Evolutionary conservation across 495 filamentous ascomycete species (phyloP).

Genomic region (Xylaria scruposa): DNA sequence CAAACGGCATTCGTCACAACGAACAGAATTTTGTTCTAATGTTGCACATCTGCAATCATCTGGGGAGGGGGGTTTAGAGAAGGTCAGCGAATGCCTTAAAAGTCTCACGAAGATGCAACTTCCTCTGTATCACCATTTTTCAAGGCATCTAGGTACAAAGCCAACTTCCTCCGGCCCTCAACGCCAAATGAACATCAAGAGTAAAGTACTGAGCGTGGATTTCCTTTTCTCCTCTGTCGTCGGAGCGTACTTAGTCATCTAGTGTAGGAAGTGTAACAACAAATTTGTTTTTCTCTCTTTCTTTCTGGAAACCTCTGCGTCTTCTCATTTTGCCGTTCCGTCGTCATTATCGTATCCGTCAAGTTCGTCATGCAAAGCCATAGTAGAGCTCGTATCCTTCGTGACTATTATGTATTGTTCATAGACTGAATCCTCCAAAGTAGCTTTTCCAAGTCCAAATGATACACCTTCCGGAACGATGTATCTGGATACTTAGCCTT

Average conservation of each 20-base stretch:
- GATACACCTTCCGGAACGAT: background rate
- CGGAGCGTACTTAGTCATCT: background rate
- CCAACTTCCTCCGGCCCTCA: background rate
- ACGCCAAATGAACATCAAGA: background rate
- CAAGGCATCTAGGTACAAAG: background rate
- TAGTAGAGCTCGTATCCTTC: conserved; percentile 5
- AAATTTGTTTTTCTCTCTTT: background rate
- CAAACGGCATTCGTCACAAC: background rate
- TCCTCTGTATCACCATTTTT: background rate
- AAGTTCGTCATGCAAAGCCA: conserved; percentile 11
- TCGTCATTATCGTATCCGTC: conserved; percentile 21
- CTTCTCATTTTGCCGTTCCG: conserved; percentile 1
- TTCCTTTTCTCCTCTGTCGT: background rate
- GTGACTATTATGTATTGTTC: background rate
- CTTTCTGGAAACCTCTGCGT: background rate
- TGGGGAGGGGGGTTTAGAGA: background rate
- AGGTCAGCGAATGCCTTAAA: background rate
- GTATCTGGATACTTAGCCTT: background rate
- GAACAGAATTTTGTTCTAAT: background rate
- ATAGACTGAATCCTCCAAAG: background rate
- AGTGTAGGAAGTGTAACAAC: background rate
- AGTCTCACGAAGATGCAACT: background rate
- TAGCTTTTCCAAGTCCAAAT: background rate
- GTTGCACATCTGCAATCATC: background rate
- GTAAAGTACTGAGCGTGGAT: background rate